Evolutionary conservation across 805 yeast species (phyloP).

Genomic region (Metschnikowia baotianmanensis): DNA sequence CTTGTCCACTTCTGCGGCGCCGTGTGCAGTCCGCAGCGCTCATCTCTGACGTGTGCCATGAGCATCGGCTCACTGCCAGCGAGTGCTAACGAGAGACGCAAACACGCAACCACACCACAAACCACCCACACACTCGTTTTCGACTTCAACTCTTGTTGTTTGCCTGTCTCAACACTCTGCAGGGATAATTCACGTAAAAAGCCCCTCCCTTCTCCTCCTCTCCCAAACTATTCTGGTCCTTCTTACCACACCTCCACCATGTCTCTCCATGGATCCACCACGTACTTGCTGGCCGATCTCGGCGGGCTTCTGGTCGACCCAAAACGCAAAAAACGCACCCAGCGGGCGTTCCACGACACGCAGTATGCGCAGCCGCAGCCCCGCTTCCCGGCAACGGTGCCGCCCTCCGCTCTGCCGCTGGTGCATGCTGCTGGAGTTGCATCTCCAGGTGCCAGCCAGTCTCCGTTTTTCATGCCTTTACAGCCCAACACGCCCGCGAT

Average conservation of each 20-base stretch:
- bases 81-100: too few species aligned
- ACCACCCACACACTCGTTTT: too few species aligned
- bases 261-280: slow-evolving; percentile 9
- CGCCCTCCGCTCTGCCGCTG: slow-evolving; percentile 6
- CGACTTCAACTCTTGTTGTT: too few species aligned
- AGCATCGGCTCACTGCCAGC: too few species aligned
- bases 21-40: too few species aligned
- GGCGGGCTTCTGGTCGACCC: slow-evolving; percentile 11
- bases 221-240: background rate
- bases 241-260: background rate
- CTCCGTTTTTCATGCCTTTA: slow-evolving; percentile 8
- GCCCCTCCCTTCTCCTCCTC: too few species aligned
- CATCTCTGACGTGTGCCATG: too few species aligned
- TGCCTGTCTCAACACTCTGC: too few species aligned
- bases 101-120: too few species aligned
- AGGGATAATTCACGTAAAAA: too few species aligned
- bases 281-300: slow-evolving; percentile 16
- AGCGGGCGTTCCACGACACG: slow-evolving; percentile 18
- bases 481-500: slow-evolving; percentile 6
- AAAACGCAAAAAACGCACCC: slow-evolving; percentile 16
- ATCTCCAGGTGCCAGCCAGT: slow-evolving; percentile 1
- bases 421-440: background rate
- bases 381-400: slow-evolving; percentile 3
- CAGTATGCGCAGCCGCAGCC: slow-evolving; percentile 5
- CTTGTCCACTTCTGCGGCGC: too few species aligned